Percentiles rank a stretch among this genome's conserved stretches.
Evolutionary conservation across 208 protist species (phyloP).

Genomic region (Trypanosoma vivax): DNA sequence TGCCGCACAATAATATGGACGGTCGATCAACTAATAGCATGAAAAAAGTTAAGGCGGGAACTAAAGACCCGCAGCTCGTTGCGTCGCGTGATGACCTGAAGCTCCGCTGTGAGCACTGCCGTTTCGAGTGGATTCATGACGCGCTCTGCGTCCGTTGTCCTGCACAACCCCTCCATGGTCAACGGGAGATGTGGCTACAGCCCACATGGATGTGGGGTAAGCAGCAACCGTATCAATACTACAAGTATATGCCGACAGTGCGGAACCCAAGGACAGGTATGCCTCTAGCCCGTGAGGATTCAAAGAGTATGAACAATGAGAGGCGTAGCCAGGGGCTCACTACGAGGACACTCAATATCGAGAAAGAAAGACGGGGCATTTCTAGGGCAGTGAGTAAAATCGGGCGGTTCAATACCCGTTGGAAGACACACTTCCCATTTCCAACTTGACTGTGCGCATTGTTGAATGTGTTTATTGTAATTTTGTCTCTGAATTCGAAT

Average conservation of each 20-base stretch:
- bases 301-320: constrained; percentile 85
- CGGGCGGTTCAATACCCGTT: constrained; percentile 63
- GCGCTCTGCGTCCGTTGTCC: constrained; percentile 72
- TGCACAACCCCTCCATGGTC: constrained; percentile 61
- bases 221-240: constrained; percentile 81
- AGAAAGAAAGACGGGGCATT: constrained; percentile 61
- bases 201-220: constrained; percentile 84
- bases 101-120: constrained; percentile 70
- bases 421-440: constrained; percentile 80
- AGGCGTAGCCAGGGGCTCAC: constrained; percentile 61
- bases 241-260: constrained; percentile 73
- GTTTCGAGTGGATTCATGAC: constrained; percentile 75
- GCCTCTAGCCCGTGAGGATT: constrained; percentile 67
- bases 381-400: constrained; percentile 60
- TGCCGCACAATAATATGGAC: constrained; percentile 61
- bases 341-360: constrained; percentile 55
- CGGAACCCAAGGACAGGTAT: constrained; percentile 71
- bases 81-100: constrained; percentile 53
- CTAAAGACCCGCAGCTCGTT: constrained; percentile 51
- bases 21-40: constrained; percentile 48
- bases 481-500: constrained; percentile 1
- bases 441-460: constrained; percentile 27
- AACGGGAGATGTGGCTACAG: constrained; percentile 81
- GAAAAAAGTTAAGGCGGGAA: constrained; percentile 51
- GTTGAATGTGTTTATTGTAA: neutral